These are phyloP conservation scores for Sclerotinia spermophila DNA, from an alignment of 2,329 filamentous ascomycete genomes.

Conservation along the genomic window DNA sequence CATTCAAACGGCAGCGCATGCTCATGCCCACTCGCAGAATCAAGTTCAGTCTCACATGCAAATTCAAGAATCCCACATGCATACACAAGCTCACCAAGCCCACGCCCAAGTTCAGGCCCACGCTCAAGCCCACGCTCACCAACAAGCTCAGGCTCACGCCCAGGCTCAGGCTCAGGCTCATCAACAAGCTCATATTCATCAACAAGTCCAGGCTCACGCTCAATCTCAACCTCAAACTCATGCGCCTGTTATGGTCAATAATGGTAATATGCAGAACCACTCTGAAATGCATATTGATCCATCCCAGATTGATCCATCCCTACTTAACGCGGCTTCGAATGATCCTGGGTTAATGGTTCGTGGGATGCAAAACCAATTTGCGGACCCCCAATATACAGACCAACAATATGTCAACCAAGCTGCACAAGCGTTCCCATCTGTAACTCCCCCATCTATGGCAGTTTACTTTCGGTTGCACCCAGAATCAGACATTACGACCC, in stretches of 20 bases:
- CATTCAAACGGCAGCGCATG: constrained; percentile 31
- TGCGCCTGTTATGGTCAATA: constrained; percentile 36
- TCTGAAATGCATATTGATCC: constrained; percentile 61
- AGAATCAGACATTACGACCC: constrained; percentile 53
- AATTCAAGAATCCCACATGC: constrained; percentile 18
- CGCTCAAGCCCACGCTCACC: constrained; percentile 24
- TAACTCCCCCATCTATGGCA: constrained; percentile 44
- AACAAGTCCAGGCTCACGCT: constrained; percentile 23
- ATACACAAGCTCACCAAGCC: constrained; percentile 24
- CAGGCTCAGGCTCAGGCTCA: constrained; percentile 25
- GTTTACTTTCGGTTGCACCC: constrained; percentile 69
- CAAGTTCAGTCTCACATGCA: constrained; percentile 25
- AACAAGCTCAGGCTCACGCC: constrained; percentile 24
- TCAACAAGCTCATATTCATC: constrained; percentile 26
- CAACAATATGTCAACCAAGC: constrained; percentile 40
- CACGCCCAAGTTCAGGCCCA: constrained; percentile 28
- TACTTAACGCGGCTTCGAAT: constrained; percentile 51
- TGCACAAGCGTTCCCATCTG: constrained; percentile 40
- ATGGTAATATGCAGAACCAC: constrained; percentile 54
- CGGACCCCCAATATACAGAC: constrained; percentile 34
- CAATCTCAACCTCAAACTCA: constrained; percentile 20
- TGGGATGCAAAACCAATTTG: constrained; percentile 35
- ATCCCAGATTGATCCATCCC: constrained; percentile 59
- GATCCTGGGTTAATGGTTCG: constrained; percentile 38
- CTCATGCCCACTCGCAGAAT: constrained; percentile 35